These are phyloP conservation scores for Hyphodiscus sp. DNA, from an alignment of 2,329 filamentous ascomycete species.

Conservation along the genomic window DNA sequence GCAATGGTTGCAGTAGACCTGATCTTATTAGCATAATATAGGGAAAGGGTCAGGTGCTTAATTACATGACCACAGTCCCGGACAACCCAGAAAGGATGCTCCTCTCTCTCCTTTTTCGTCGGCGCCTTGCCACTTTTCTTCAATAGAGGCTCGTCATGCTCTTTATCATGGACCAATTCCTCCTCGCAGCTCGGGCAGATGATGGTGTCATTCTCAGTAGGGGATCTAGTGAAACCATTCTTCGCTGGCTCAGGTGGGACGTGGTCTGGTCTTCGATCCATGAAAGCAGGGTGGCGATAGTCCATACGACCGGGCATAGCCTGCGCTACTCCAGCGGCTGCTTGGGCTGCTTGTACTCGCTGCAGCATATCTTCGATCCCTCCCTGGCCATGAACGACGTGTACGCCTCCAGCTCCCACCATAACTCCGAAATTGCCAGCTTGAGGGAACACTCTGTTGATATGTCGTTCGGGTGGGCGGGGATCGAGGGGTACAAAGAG, in stretches of 20 bases:
- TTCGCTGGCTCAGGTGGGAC: constrained; percentile 44
- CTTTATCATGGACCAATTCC: constrained; percentile 67
- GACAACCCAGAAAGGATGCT: constrained; percentile 87
- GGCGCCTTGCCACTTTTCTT: constrained; percentile 41
- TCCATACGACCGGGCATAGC: constrained; percentile 25
- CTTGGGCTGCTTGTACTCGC: not conserved
- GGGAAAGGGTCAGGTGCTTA: constrained; percentile 16
- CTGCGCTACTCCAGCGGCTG: constrained; percentile 1
- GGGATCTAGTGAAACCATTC: constrained; percentile 75
- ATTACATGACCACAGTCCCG: constrained; percentile 88
- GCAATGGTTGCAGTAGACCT: constrained; percentile 60
- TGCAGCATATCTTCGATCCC: not conserved
- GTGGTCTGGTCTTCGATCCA: constrained; percentile 24
- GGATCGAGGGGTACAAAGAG: not conserved
- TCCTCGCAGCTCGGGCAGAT: constrained; percentile 83
- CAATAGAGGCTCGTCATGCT: constrained; percentile 26
- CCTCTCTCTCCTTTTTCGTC: constrained; percentile 45
- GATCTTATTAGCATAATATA: constrained; percentile 18
- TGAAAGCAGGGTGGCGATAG: constrained; percentile 21
- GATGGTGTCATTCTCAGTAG: constrained; percentile 63
- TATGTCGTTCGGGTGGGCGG: not conserved
- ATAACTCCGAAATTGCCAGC: not conserved
- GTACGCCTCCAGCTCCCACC: not conserved
- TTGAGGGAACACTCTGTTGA: not conserved
- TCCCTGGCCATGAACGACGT: not conserved